phyloP scores from a whole-genome alignment of 345 rosid species.

The Barbarea vulgaris region DNA sequence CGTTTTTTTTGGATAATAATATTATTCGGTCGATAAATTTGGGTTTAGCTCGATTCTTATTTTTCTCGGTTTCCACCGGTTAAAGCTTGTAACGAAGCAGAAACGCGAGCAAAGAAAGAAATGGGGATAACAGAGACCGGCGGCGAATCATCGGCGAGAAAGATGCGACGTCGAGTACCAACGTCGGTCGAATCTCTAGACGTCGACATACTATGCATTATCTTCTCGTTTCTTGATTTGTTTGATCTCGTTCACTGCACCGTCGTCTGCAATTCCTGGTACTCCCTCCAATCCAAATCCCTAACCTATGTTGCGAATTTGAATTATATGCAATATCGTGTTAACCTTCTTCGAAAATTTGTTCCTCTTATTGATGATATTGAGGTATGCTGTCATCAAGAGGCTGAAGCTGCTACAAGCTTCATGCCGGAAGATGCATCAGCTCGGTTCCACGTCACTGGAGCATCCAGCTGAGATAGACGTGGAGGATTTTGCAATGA shows the following conservation, averaged over 20 bases:
- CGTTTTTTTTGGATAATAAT: too few relatives aligned
- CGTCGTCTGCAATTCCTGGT: slow-evolving; percentile 85
- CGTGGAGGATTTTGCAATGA: slow-evolving; percentile 64
- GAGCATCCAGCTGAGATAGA: slow-evolving; percentile 45
- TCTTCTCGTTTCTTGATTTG: slow-evolving; percentile 74
- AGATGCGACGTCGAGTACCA: slow-evolving; percentile 47
- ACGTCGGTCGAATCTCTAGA: slow-evolving; percentile 51
- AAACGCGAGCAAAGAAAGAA: background rate
- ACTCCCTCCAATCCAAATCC: slow-evolving; percentile 8
- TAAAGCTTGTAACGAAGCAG: background rate
- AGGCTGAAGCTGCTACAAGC: slow-evolving; percentile 58
- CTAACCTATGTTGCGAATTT: background rate
- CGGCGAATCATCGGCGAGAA: slow-evolving; percentile 47
- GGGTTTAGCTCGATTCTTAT: background rate
- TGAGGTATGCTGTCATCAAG: slow-evolving; percentile 59
- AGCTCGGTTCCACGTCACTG: slow-evolving; percentile 37
- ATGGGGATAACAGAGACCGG: slow-evolving; percentile 35
- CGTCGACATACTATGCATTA: slow-evolving; percentile 56
- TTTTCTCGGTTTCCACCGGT: background rate
- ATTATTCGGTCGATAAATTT: background rate
- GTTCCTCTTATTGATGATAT: slow-evolving; percentile 23
- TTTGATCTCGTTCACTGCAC: slow-evolving; percentile 81
- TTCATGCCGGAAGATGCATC: slow-evolving; percentile 51
- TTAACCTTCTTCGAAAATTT: background rate
- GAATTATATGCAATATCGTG: background rate